These are phyloP conservation scores for Fragilariopsis cylindrus DNA, from an alignment of 108 stramenopile genomes.

Conservation along the genomic window DNA sequence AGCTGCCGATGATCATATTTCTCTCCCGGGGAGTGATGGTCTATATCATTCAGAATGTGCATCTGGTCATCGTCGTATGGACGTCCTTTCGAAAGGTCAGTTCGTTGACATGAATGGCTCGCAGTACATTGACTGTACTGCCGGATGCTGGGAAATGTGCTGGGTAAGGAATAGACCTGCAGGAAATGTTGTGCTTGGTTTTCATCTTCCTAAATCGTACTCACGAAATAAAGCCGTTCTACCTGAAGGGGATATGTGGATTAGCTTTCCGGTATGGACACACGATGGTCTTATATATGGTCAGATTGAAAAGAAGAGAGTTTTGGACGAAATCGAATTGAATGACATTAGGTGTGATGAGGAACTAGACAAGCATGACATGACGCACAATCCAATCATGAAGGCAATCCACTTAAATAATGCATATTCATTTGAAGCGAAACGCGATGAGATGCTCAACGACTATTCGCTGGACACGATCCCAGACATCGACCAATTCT, in stretches of 20 bases:
- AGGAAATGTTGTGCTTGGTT: slow-evolving; percentile 52
- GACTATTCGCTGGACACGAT: slow-evolving; percentile 24
- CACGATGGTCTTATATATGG: slow-evolving; percentile 24
- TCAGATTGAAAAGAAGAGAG: slow-evolving; percentile 21
- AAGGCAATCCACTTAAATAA: slow-evolving; percentile 40
- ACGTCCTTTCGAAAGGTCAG: slow-evolving; percentile 40
- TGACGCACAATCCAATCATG: slow-evolving; percentile 35
- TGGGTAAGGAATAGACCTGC: slow-evolving; percentile 58
- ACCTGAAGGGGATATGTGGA: slow-evolving; percentile 35
- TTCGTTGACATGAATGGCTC: slow-evolving; percentile 47
- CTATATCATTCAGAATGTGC: slow-evolving; percentile 56
- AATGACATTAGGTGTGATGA: slow-evolving; percentile 10
- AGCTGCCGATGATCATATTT: slow-evolving; percentile 16
- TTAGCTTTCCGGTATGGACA: slow-evolving; percentile 42
- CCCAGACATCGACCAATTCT: slow-evolving; percentile 32
- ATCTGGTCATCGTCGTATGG: slow-evolving; percentile 41
- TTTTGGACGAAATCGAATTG: slow-evolving; percentile 17
- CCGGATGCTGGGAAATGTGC: slow-evolving; percentile 66
- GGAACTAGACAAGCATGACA: slow-evolving; percentile 24
- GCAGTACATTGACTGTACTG: slow-evolving; percentile 30
- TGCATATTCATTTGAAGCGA: slow-evolving; percentile 31
- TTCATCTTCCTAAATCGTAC: slow-evolving; percentile 31
- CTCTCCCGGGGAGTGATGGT: slow-evolving; percentile 60
- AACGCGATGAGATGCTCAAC: neutral
- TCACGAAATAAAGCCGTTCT: slow-evolving; percentile 36